Evolutionary conservation across 768 basidiomycete species (phyloP).

Genomic region (Phanerochaete carnosa): DNA sequence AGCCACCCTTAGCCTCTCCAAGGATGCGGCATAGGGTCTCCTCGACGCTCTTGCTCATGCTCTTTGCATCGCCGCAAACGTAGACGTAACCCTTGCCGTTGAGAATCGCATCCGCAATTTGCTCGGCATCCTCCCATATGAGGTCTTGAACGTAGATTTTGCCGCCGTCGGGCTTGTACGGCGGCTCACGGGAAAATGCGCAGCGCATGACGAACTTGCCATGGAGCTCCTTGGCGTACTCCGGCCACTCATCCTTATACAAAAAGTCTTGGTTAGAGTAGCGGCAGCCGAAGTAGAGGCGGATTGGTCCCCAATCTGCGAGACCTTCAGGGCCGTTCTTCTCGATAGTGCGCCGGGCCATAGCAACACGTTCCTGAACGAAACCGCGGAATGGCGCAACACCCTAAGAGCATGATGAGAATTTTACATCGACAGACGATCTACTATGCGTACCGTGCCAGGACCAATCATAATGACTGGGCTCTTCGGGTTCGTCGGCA

Average conservation of each 20-base stretch:
- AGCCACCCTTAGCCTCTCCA: conserved; percentile 92
- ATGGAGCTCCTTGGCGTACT: conserved; percentile 79
- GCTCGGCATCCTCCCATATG: conserved; percentile 81
- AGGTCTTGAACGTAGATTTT: conserved; percentile 99
- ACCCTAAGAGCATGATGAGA: conserved; percentile 51
- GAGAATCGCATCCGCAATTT: conserved; percentile 84
- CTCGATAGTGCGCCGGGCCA: conserved; percentile 90
- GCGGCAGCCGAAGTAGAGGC: conserved; percentile 96
- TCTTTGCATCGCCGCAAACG: conserved; percentile 95
- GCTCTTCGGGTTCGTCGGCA: conserved; percentile 97
- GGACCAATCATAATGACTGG: conserved; percentile 99
- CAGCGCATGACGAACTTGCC: conserved; percentile 88
- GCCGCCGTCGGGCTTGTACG: conserved; percentile 84
- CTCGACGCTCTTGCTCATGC: conserved; percentile 95
- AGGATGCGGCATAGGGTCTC: conserved; percentile 80
- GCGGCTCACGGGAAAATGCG: conserved; percentile 87
- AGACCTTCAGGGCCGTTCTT: conserved; percentile 95
- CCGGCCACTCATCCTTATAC: conserved; percentile 93
- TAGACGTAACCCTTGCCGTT: conserved; percentile 97
- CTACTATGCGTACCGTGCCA: conserved; percentile 73
- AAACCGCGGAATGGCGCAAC: conserved; percentile 99
- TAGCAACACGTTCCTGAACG: conserved; percentile 94
- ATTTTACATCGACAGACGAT: neutral
- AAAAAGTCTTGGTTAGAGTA: conserved; percentile 86
- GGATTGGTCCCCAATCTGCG: conserved; percentile 92